Base-by-base conservation (phyloP, 768 basidiomycete genomes). In the Artomyces pyxidatus region DNA sequence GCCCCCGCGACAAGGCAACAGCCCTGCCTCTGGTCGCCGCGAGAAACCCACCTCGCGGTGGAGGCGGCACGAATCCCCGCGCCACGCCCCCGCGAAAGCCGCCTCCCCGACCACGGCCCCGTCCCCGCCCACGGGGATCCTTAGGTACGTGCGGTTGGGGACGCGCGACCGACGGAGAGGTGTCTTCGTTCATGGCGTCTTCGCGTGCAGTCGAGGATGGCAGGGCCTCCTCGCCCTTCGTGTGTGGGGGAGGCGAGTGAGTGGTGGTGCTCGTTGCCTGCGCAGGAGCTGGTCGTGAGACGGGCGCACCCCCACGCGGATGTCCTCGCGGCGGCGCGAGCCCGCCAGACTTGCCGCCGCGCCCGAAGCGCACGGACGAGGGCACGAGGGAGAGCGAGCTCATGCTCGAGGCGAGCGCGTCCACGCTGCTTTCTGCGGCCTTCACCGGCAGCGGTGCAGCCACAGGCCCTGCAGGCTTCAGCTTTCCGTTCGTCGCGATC, bases 311-410 rank as follows among this genome's bases (percentile, higher is more conserved):
- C n/a, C n/a, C n/a, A n/a, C 21, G 32, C 14, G 32, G 32, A 14
- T 32, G 42, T 21, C 52, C 52, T 0, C 52, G 52, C 26, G 21
- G 16, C 2, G 43, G 23, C 10, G 30, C 26, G 12, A 52, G 26
- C 19, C 45, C 45, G 17, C 30, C 32, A 12, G 26, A 12, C 14
- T 37, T 35, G 1, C 79, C 81, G 0, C 88, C 88, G 32, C 85
- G 72, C 22, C 87, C 87, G 51, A 90, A 90, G 11, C 81, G 75
- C 37, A 89, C 74, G 0, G 82, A 73, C 3, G 77, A 65, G 3
- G 87, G 87, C 1, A 89, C 76, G 48, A 89, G 74, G 8, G 78
- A 69, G 56, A 78, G 67, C 25, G 75, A 64, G 47, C 64, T 65
- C 58, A 77, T 64, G 1, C 72, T 72, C 22, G 69, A 63, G 17